phyloP scores from a whole-genome alignment of 768 basidiomycete genomes.

The Hygrophoropsis aurantiaca region DNA sequence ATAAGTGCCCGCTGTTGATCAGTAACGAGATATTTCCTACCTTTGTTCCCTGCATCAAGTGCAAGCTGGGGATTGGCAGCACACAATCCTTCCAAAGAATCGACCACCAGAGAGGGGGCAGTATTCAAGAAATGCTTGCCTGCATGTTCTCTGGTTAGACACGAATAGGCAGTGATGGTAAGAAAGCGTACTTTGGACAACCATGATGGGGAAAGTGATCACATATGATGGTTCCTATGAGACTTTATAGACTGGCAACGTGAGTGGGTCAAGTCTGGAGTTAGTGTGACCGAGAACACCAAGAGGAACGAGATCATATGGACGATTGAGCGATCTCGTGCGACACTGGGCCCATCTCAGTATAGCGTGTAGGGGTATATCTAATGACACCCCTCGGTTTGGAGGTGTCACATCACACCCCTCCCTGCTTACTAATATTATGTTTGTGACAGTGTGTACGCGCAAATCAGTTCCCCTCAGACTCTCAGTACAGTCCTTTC shows the following conservation, averaged over 20 bases:
- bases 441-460: background rate
- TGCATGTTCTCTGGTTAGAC: conserved; percentile 1
- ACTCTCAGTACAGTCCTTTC: background rate
- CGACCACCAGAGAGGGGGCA: conserved; percentile 67
- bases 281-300: too few species aligned
- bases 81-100: conserved; percentile 75
- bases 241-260: background rate
- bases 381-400: too few species aligned
- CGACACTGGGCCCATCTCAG: too few species aligned
- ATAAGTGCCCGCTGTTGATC: background rate
- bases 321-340: too few species aligned
- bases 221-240: conserved; percentile 2
- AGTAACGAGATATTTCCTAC: conserved; percentile 35
- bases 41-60: conserved; percentile 71
- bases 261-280: too few species aligned
- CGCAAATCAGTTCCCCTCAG: background rate
- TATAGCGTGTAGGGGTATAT: too few species aligned
- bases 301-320: too few species aligned
- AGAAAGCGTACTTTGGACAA: conserved; percentile 13
- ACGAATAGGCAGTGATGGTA: background rate
- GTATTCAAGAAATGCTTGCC: conserved; percentile 80
- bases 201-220: conserved; percentile 5
- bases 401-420: too few species aligned
- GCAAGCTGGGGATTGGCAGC: conserved; percentile 69
- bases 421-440: too few species aligned